Evolutionary conservation across 495 filamentous ascomycete species (phyloP), one percentile per base, ranked within the genome.

Genomic region (Aspergillus sclerotioniger): DNA sequence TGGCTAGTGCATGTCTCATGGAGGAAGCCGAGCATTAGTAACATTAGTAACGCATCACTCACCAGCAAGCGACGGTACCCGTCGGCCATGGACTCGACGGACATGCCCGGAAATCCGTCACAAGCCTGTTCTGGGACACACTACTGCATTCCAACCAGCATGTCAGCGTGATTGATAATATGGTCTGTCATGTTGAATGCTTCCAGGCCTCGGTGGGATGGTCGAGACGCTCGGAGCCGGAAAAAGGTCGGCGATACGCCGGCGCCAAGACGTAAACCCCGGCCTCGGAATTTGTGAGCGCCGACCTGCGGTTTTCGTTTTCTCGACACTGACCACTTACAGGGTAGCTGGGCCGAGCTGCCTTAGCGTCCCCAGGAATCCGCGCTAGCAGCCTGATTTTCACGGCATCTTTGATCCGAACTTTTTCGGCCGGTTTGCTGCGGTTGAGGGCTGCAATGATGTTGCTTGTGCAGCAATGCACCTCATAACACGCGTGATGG

Each of bases 91-190:
- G 25, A 25, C 25, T n/a, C 37, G 12, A 37, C 56, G 56, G 56
- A 58, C 33, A 53, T 58, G 48, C 39, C 56, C 56, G 56, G 49
- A 13, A 1, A 19, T 52, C 17, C 7, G 16, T 39, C 51, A 21
- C 20, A 37, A 54, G 39, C 6, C n/a, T 9, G 20, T 41, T 32
- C 35, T 10, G 41, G 39, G 16, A 44, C 5, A 37, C 39, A 35
- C 52, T 41, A 54, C 32, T 53, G 51, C 52, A 46, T 54, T 43
- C 52, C 29, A 2, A 12, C 32, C 37, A 32, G 2, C 5, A 6
- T 13, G 25, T n/a, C 31, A 50, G 47, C 25, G 32, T 32, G n/a
- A 50, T 50, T 50, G 28, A 50, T 50, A 50, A 50, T 50, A 25
- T 25, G 15, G 6, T 50, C 13, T 8, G 10, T 15, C 21, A 28